Conservation (phyloP, 2,329 filamentous ascomycete genomes). For the Gaeumannomyces sp. region DNA sequence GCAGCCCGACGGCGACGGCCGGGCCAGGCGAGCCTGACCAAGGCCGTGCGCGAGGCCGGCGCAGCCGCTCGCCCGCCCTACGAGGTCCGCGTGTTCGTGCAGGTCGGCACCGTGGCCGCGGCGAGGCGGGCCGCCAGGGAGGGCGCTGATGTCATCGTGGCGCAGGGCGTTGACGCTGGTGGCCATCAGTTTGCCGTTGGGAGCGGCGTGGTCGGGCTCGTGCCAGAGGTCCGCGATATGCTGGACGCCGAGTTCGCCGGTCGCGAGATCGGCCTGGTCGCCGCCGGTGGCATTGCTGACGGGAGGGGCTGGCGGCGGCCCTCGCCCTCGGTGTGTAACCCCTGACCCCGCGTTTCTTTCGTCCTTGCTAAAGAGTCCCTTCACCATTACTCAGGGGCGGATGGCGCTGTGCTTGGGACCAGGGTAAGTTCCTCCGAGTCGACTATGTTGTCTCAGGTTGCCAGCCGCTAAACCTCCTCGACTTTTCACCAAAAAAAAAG, state of each 20-base stretch:
- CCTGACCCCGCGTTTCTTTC: neutral
- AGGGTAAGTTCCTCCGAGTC: conserved; percentile 17
- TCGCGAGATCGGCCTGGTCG: conserved; percentile 37
- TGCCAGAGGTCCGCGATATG: conserved; percentile 50
- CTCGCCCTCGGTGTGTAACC: conserved; percentile 43
- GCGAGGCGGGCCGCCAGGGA: conserved; percentile 42
- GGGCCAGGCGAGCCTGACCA: conserved; percentile 31
- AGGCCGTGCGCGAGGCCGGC: conserved; percentile 25
- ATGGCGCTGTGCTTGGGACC: conserved; percentile 39
- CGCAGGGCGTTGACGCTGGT: conserved; percentile 59
- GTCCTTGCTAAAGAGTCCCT: conserved; percentile 2
- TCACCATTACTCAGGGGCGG: conserved; percentile 28
- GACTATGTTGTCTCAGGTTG: neutral
- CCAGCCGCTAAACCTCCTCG: neutral
- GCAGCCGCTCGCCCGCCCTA: conserved; percentile 31
- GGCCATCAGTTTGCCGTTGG: conserved; percentile 54
- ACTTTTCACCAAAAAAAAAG: conserved; percentile 16
- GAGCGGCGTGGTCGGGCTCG: conserved; percentile 46
- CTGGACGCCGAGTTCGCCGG: conserved; percentile 31
- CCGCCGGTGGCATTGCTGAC: conserved; percentile 55
- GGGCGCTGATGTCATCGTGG: conserved; percentile 52
- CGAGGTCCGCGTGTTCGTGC: conserved; percentile 34
- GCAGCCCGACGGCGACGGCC: conserved; percentile 30
- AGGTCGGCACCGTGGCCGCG: conserved; percentile 53
- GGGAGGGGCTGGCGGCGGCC: conserved; percentile 47